phyloP scores from a whole-genome alignment of 768 basidiomycete genomes.

The Suillus spraguei region DNA sequence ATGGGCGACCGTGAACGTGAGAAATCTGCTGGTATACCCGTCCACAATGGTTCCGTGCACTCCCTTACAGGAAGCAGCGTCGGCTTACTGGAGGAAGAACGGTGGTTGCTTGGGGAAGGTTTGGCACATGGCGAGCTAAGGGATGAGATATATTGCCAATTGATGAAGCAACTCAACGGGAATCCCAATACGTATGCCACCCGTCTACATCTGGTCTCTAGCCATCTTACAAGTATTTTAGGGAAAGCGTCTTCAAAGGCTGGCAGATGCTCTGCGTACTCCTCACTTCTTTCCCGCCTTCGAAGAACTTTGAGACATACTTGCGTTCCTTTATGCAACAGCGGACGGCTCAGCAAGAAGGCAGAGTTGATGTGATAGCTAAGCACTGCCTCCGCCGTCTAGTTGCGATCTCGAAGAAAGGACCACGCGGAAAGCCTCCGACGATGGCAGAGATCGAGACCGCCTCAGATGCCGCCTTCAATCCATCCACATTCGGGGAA shows the following conservation, averaged over 20 bases:
- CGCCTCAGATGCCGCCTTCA: conserved; percentile 94
- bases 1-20: conserved; percentile 93
- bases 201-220: conserved; percentile 1
- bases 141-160: conserved; percentile 92
- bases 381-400: conserved; percentile 88
- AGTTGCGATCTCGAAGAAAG: conserved; percentile 73
- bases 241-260: conserved; percentile 86
- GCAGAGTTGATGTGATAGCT: conserved; percentile 87
- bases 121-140: conserved; percentile 80
- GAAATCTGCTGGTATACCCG: conserved; percentile 51
- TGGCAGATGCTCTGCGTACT: conserved; percentile 94
- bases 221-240: conserved; percentile 29
- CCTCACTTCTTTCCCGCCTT: conserved; percentile 90
- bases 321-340: conserved; percentile 78
- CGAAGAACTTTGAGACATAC: conserved; percentile 89
- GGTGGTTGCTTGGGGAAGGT: conserved; percentile 84
- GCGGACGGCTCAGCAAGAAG: conserved; percentile 66
- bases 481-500: conserved; percentile 93
- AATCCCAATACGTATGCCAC: conserved; percentile 76
- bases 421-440: conserved; percentile 84
- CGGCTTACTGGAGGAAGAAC: conserved; percentile 76
- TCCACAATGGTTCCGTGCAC: conserved; percentile 44
- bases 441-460: conserved; percentile 87
- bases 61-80: conserved; percentile 46
- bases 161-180: conserved; percentile 87